phyloP scores from a whole-genome alignment of 495 filamentous ascomycete genomes.

The Neurospora sp. region DNA sequence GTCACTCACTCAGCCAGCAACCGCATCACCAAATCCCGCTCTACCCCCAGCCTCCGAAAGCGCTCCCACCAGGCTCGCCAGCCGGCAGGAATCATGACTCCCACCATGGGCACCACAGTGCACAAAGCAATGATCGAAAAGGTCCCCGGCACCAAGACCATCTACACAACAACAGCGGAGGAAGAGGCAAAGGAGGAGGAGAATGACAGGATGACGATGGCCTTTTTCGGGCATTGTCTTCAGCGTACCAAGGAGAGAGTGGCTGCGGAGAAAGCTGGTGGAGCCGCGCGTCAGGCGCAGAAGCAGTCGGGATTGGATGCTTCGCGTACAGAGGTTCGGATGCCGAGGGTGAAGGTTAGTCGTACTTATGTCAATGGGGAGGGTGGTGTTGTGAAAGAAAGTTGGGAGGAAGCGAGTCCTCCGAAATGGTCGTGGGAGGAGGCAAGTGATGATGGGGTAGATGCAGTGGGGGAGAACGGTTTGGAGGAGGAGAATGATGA shows the following conservation, averaged over 20 bases:
- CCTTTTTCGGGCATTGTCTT: not conserved
- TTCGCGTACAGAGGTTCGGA: not conserved
- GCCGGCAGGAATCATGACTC: too few species aligned
- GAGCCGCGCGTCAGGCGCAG: not conserved
- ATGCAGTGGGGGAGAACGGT: not conserved
- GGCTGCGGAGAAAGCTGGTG: not conserved
- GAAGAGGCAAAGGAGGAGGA: not conserved
- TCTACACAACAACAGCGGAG: not conserved
- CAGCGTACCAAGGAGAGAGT: not conserved
- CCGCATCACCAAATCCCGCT: not conserved
- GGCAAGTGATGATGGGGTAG: not conserved
- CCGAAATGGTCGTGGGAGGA: not conserved
- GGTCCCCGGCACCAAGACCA: not conserved
- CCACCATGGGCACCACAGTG: not conserved
- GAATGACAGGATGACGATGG: not conserved
- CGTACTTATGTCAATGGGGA: not conserved
- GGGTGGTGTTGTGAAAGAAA: not conserved
- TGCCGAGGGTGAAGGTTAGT: not conserved
- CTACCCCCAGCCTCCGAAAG: not conserved
- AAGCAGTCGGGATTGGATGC: not conserved
- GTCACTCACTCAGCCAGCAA: not conserved
- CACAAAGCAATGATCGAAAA: not conserved
- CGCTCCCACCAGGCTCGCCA: not conserved
- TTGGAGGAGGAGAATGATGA: not conserved
- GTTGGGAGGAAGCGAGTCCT: not conserved